phyloP scores from a whole-genome alignment of 73 alveolate species.

The Uronychia setigera region DNA sequence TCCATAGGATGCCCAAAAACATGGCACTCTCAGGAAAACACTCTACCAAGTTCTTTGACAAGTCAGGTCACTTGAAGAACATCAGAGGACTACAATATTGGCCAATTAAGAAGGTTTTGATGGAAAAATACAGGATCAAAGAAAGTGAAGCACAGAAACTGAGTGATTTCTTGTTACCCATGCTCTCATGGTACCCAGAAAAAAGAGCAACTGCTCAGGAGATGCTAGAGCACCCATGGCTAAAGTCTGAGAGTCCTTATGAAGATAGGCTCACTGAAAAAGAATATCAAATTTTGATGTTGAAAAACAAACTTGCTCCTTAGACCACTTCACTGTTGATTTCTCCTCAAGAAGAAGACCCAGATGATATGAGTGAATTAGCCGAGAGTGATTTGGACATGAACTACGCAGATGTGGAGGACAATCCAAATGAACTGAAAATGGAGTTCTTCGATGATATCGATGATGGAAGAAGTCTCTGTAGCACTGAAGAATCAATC shows the following conservation, averaged over 20 bases:
- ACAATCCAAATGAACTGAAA: neutral
- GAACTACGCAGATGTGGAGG: constrained; percentile 47
- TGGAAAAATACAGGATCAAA: constrained; percentile 86
- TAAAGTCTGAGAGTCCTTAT: constrained; percentile 72
- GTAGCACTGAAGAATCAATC: neutral
- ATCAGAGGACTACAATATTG: constrained; percentile 80
- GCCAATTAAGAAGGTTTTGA: constrained; percentile 91
- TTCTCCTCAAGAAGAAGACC: constrained; percentile 29
- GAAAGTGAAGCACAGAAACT: constrained; percentile 90
- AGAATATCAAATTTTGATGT: constrained; percentile 57
- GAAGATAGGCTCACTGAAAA: constrained; percentile 66
- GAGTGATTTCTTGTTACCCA: constrained; percentile 91
- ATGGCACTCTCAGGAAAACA: constrained; percentile 72
- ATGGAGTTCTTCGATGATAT: neutral
- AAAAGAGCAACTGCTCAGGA: constrained; percentile 92
- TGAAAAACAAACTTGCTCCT: constrained; percentile 41
- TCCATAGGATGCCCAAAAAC: constrained; percentile 78
- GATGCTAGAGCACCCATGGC: constrained; percentile 93
- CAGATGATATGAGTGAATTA: constrained; percentile 56
- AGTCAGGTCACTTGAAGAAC: constrained; percentile 73
- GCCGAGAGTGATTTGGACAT: constrained; percentile 53
- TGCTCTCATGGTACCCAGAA: constrained; percentile 82
- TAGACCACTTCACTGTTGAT: neutral
- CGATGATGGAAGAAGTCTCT: neutral
- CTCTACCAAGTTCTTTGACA: constrained; percentile 72